These are phyloP conservation scores for Hygrophila difformis DNA, from an alignment of 257 asterid genomes.

Conservation along the genomic window DNA sequence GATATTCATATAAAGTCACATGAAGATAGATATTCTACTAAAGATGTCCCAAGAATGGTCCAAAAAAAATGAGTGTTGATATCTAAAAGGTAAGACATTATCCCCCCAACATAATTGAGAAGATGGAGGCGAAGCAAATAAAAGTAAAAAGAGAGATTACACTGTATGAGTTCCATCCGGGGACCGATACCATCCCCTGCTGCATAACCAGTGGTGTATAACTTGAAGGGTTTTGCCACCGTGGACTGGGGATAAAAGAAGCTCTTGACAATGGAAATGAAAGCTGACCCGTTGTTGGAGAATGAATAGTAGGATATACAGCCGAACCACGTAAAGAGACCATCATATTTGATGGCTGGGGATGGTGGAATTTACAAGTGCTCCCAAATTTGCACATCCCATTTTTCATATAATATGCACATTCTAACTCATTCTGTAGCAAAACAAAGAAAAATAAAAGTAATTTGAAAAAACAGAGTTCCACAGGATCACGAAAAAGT, in stretches of 20 bases:
- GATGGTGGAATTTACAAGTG: slow-evolving; percentile 95
- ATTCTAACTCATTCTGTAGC: slow-evolving; percentile 72
- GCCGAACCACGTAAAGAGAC: slow-evolving; percentile 84
- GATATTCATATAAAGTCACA: too few species aligned
- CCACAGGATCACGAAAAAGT: not conserved
- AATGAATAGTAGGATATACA: slow-evolving; percentile 72
- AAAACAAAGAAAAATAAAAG: slow-evolving; percentile 13
- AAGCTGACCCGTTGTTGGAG: slow-evolving; percentile 71
- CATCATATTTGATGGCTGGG: slow-evolving; percentile 91
- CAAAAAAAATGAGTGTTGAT: too few species aligned
- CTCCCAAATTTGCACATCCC: slow-evolving; percentile 93
- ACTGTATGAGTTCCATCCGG: slow-evolving; percentile 80
- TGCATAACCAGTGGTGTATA: slow-evolving; percentile 81
- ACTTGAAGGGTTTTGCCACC: slow-evolving; percentile 91
- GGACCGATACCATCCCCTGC: slow-evolving; percentile 82
- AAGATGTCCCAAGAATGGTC: too few species aligned
- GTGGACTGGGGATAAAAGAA: slow-evolving; percentile 76
- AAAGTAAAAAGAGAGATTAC: slow-evolving; percentile 39
- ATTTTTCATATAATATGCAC: slow-evolving; percentile 82
- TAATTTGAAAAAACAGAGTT: not conserved
- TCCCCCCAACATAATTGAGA: too few species aligned
- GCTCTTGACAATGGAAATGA: slow-evolving; percentile 73
- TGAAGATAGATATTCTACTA: too few species aligned
- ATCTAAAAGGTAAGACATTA: too few species aligned
- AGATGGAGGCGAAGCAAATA: not conserved